These are phyloP conservation scores for Pseudopyrenochaeta lycopersici DNA, from an alignment of 2,329 filamentous ascomycete genomes.

Conservation along the genomic window DNA sequence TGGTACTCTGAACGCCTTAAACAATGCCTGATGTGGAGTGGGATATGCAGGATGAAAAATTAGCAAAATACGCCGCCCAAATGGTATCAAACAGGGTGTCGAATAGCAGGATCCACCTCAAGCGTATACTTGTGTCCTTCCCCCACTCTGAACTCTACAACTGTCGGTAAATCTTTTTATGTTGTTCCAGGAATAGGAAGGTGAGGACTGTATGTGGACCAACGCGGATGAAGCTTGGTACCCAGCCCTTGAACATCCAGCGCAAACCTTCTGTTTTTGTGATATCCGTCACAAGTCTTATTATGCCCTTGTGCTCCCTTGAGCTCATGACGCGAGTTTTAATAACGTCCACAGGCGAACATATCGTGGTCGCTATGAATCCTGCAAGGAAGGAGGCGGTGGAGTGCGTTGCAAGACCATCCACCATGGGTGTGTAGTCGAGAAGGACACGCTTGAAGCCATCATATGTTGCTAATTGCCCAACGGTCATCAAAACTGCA, in stretches of 20 bases:
- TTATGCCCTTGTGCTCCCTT: constrained; percentile 62
- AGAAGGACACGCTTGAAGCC: constrained; percentile 78
- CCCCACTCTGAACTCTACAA: constrained; percentile 29
- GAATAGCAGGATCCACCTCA: not conserved
- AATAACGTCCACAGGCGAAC: constrained; percentile 86
- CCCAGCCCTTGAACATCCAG: constrained; percentile 93
- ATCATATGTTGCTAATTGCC: constrained; percentile 86
- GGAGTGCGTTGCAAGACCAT: constrained; percentile 81
- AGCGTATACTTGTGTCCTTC: not conserved
- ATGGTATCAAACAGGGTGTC: constrained; percentile 13
- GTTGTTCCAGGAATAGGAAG: constrained; percentile 85
- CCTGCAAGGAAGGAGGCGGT: constrained; percentile 79
- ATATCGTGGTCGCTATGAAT: constrained; percentile 84
- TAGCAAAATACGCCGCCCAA: constrained; percentile 11
- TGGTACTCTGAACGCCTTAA: not conserved
- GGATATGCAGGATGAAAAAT: constrained; percentile 1
- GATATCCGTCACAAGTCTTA: constrained; percentile 70
- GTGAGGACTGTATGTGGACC: constrained; percentile 85
- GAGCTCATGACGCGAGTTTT: constrained; percentile 89
- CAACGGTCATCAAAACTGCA: constrained; percentile 87
- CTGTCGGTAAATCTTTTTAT: constrained; percentile 76
- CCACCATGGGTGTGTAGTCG: constrained; percentile 68
- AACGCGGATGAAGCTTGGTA: constrained; percentile 75
- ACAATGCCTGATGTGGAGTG: not conserved
- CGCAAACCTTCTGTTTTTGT: constrained; percentile 74